A percentile compares a stretch with the other conserved stretches of the same genome.
Evolutionary conservation across 257 asterid genomes (phyloP).

Genomic region (Ehretia macrophylla): DNA sequence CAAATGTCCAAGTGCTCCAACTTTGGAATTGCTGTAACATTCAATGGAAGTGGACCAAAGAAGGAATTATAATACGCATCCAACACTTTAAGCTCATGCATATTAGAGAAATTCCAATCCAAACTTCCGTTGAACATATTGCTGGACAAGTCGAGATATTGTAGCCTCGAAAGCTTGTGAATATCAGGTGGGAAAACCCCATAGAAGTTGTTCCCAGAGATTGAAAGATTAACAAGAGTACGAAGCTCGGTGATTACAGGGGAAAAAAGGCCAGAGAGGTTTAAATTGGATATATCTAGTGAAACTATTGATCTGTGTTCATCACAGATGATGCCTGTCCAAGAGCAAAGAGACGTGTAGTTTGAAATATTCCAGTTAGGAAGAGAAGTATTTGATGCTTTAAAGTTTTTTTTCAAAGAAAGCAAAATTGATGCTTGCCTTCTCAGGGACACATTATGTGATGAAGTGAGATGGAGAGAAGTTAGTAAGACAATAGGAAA

Average conservation of each 20-base stretch:
- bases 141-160: constrained; percentile 29
- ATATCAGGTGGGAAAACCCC: constrained; percentile 16
- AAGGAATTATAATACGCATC: constrained; percentile 41
- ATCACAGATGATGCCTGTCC: constrained; percentile 37
- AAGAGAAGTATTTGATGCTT: constrained; percentile 14
- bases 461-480: constrained; percentile 15
- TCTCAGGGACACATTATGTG: constrained; percentile 15
- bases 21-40: constrained; percentile 18
- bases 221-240: constrained; percentile 18
- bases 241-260: constrained; percentile 25
- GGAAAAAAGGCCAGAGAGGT: constrained; percentile 35
- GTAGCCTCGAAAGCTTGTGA: constrained; percentile 12
- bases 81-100: constrained; percentile 22
- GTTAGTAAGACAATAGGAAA: too few species aligned
- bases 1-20: constrained; percentile 34
- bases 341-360: constrained; percentile 23
- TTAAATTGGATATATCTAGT: constrained; percentile 37
- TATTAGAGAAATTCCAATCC: constrained; percentile 25
- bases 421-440: constrained; percentile 32
- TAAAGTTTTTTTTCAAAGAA: constrained; percentile 21
- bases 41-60: constrained; percentile 30
- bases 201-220: constrained; percentile 25
- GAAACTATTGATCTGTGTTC: constrained; percentile 23
- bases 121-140: constrained; percentile 30
- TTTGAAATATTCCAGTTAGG: constrained; percentile 34